These are phyloP conservation scores for Intubia oerlemansii DNA, from an alignment of 2,329 filamentous ascomycete species.

Conservation along the genomic window DNA sequence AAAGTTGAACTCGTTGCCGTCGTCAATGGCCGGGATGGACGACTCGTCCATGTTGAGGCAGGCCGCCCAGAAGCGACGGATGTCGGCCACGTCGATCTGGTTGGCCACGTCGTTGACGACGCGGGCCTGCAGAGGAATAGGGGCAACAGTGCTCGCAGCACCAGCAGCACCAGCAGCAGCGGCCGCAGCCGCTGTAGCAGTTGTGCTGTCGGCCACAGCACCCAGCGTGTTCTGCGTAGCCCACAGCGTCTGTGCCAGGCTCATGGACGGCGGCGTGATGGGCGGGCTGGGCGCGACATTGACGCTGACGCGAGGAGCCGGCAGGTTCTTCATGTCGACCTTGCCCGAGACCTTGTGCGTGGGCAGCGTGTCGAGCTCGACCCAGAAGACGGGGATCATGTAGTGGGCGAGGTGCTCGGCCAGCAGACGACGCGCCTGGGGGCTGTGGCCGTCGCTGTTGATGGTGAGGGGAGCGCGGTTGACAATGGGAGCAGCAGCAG, in stretches of 20 bases:
- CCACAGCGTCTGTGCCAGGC: constrained; percentile 12
- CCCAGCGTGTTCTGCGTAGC: not conserved
- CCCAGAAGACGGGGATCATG: constrained; percentile 66
- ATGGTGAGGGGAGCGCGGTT: constrained; percentile 34
- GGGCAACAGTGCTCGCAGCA: too few species aligned
- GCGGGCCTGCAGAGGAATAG: too few species aligned
- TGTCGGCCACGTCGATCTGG: constrained; percentile 41
- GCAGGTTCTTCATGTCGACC: constrained; percentile 50
- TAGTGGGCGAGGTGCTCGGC: constrained; percentile 53
- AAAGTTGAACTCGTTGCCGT: constrained; percentile 51
- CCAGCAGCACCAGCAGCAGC: too few species aligned
- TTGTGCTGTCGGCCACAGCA: not conserved
- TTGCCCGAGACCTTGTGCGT: constrained; percentile 66
- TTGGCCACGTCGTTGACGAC: constrained; percentile 26
- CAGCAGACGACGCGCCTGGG: constrained; percentile 42
- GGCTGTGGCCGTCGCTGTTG: constrained; percentile 50
- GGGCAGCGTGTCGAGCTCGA: constrained; percentile 47
- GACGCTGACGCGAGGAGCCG: constrained; percentile 37
- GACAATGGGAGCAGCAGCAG: not conserved
- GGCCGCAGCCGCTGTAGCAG: not conserved
- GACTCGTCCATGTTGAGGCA: constrained; percentile 42
- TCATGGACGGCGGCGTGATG: constrained; percentile 15
- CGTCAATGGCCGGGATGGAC: too few species aligned
- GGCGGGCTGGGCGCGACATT: constrained; percentile 14
- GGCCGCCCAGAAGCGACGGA: constrained; percentile 52